phyloP scores from a whole-genome alignment of 1,284 basidiomycete genomes.

The Ustilago shanxiensis region DNA sequence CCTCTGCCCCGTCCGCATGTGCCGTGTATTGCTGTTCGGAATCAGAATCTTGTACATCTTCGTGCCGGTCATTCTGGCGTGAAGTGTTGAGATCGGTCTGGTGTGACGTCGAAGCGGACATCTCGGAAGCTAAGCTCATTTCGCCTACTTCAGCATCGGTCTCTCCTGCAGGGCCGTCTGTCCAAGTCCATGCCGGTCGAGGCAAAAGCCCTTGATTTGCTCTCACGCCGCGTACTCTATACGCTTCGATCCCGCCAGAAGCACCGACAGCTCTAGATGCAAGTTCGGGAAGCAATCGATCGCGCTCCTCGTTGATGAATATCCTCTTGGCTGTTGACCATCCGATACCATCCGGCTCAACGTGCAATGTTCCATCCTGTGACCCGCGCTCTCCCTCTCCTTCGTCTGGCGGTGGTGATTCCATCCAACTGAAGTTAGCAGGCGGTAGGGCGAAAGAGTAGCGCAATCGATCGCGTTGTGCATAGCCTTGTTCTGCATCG shows the following conservation, averaged over 20 bases:
- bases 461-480: constrained; percentile 32
- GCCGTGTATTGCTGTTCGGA: constrained; percentile 1
- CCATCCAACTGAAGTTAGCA: constrained; percentile 30
- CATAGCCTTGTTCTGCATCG: constrained; percentile 22
- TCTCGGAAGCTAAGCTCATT: constrained; percentile 10
- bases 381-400: background rate
- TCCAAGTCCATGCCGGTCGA: constrained; percentile 26
- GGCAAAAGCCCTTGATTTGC: constrained; percentile 31
- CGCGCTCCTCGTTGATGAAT: constrained; percentile 34
- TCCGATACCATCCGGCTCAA: constrained; percentile 38
- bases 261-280: constrained; percentile 14
- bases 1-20: background rate
- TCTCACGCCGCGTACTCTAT: constrained; percentile 28
- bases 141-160: background rate
- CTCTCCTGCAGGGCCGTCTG: constrained; percentile 2
- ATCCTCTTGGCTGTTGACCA: constrained; percentile 43
- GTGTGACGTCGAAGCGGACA: constrained; percentile 10
- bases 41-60: constrained; percentile 1
- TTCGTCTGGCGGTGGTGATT: constrained; percentile 12
- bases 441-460: constrained; percentile 40
- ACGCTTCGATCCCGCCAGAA: constrained; percentile 17
- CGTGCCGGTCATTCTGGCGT: background rate
- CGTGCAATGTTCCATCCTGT: constrained; percentile 15
- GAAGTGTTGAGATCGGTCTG: constrained; percentile 4
- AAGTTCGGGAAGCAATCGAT: constrained; percentile 28